Percentiles rank a stretch among this genome's conserved stretches.
These are phyloP conservation scores for Dispira parvispora DNA, from an alignment of 192 early-diverging fungal genomes.

Conservation along the genomic window DNA sequence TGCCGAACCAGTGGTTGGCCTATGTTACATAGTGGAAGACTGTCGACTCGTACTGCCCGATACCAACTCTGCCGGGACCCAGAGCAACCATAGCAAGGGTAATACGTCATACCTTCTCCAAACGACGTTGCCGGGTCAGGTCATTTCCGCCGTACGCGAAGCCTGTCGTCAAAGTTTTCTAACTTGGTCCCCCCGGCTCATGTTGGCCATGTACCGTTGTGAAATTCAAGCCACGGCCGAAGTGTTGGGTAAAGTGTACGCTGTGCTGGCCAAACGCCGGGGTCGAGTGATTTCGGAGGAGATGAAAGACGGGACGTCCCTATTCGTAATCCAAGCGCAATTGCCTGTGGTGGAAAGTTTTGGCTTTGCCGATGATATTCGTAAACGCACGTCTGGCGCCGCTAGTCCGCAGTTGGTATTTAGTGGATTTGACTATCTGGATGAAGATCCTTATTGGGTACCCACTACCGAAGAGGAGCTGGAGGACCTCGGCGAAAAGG, in stretches of 20 bases:
- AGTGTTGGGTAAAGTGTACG: constrained; percentile 90
- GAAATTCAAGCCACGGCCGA: constrained; percentile 93
- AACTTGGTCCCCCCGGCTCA: constrained; percentile 86
- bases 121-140: constrained; percentile 43
- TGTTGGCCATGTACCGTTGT: constrained; percentile 91
- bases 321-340: constrained; percentile 72
- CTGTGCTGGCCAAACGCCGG: constrained; percentile 70
- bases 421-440: constrained; percentile 79
- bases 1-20: constrained; percentile 80
- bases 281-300: constrained; percentile 93
- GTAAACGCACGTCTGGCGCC: constrained; percentile 87
- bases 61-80: background rate
- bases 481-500: constrained; percentile 95
- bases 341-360: constrained; percentile 95
- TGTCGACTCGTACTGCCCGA: background rate
- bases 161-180: constrained; percentile 70
- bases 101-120: background rate
- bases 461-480: constrained; percentile 94
- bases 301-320: constrained; percentile 94
- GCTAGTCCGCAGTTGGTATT: constrained; percentile 94
- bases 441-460: constrained; percentile 97
- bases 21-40: constrained; percentile 16
- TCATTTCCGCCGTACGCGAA: constrained; percentile 76
- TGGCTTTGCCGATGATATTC: constrained; percentile 97
- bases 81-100: too few relatives aligned